Conservation (phyloP, 2,329 filamentous ascomycete genomes). For the Pseudogymnoascus sp. region DNA sequence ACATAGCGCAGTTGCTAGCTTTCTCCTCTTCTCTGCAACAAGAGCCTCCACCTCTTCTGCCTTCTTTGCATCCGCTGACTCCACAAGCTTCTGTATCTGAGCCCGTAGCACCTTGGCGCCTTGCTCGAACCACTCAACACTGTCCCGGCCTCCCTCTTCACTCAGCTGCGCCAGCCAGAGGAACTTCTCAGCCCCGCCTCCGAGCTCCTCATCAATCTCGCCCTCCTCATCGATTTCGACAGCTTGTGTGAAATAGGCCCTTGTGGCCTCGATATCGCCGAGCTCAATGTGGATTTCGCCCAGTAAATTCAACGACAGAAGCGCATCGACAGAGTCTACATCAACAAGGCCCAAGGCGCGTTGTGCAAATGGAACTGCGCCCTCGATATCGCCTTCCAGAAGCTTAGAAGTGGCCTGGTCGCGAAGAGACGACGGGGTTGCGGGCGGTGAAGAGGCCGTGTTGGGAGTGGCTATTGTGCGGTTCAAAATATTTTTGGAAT, state of each 20-base stretch:
- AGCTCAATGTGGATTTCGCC: constrained; percentile 32
- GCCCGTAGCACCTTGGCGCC: constrained; percentile 65
- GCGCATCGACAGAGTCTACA: constrained; percentile 19
- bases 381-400: constrained; percentile 27
- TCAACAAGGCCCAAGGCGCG: constrained; percentile 21
- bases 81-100: constrained; percentile 59
- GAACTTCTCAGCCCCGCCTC: constrained; percentile 88
- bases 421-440: constrained; percentile 20
- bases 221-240: constrained; percentile 72
- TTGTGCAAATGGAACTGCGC: constrained; percentile 23
- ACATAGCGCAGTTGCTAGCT: constrained; percentile 86
- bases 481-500: constrained; percentile 23
- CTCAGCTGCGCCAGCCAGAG: constrained; percentile 88
- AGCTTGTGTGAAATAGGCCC: constrained; percentile 63
- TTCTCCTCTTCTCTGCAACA: constrained; percentile 65
- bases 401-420: constrained; percentile 22
- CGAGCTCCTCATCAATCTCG: constrained; percentile 56
- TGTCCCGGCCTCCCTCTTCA: constrained; percentile 58
- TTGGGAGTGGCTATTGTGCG: constrained; percentile 19
- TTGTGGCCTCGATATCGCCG: constrained; percentile 66
- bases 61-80: constrained; percentile 29
- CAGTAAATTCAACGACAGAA: constrained; percentile 27
- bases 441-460: constrained; percentile 20
- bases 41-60: constrained; percentile 30
- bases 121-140: constrained; percentile 58